Conservation (phyloP, 2,329 filamentous ascomycete species). For the Pyrenophora teres region DNA sequence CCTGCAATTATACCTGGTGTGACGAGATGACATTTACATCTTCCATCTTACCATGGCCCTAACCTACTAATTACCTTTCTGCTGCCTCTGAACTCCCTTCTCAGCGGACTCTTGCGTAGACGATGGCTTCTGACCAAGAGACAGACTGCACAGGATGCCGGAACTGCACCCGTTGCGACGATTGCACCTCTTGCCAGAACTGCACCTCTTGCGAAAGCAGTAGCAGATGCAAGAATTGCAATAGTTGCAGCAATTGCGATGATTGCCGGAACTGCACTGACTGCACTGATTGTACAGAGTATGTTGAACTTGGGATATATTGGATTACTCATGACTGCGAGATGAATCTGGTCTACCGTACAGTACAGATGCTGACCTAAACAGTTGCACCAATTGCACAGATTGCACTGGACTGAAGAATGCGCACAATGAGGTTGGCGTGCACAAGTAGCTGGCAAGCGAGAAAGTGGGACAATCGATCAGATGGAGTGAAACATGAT, state of each 20-base stretch:
- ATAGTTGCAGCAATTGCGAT: slow-evolving; percentile 1
- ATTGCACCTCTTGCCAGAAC: slow-evolving; percentile 1
- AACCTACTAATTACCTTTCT: too few species aligned
- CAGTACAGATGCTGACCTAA: neutral
- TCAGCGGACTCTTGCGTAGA: neutral
- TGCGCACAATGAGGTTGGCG: slow-evolving; percentile 7
- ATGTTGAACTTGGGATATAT: neutral
- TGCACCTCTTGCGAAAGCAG: slow-evolving; percentile 1
- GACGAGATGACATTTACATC: too few species aligned
- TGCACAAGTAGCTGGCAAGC: slow-evolving; percentile 1
- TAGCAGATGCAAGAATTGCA: slow-evolving; percentile 6
- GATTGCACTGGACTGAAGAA: slow-evolving; percentile 12
- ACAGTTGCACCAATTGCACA: slow-evolving; percentile 12
- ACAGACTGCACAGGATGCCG: slow-evolving; percentile 7
- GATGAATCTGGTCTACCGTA: too few species aligned
- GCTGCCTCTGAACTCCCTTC: too few species aligned
- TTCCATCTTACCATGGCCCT: too few species aligned
- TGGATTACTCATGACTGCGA: neutral
- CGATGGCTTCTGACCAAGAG: neutral
- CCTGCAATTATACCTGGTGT: neutral
- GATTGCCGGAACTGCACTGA: slow-evolving; percentile 3
- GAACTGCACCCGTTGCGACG: slow-evolving; percentile 1
- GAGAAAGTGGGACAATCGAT: too few species aligned
- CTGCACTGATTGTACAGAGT: slow-evolving; percentile 5
- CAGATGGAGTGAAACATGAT: too few species aligned